Percentiles rank a stretch among this genome's conserved stretches.
Evolutionary conservation across 768 basidiomycete genomes (phyloP).

Genomic region (Pholiota molesta): DNA sequence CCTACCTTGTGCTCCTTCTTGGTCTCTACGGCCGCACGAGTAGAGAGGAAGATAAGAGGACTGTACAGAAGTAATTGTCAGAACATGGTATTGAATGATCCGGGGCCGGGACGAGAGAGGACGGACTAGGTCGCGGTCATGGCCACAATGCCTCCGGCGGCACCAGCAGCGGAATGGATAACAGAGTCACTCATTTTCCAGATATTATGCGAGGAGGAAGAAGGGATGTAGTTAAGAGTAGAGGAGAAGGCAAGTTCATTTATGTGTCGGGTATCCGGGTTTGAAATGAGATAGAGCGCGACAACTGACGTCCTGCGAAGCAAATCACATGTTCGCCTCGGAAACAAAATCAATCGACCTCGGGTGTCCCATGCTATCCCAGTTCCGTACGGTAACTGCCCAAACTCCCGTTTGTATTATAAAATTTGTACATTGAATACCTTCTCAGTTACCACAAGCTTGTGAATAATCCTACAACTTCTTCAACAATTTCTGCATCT

Average conservation of each 20-base stretch:
- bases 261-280: slow-evolving; percentile 22
- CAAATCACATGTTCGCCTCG: slow-evolving; percentile 21
- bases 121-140: slow-evolving; percentile 90
- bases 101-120: slow-evolving; percentile 7
- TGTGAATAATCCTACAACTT: slow-evolving; percentile 35
- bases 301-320: slow-evolving; percentile 10
- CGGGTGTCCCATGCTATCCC: slow-evolving; percentile 1
- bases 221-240: slow-evolving; percentile 5
- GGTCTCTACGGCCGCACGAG: slow-evolving; percentile 89
- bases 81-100: slow-evolving; percentile 6
- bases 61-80: slow-evolving; percentile 39
- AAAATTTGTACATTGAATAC: slow-evolving; percentile 5
- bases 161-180: slow-evolving; percentile 88
- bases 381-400: neutral
- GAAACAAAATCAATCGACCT: neutral
- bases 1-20: slow-evolving; percentile 76
- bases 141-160: slow-evolving; percentile 85
- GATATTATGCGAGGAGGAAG: slow-evolving; percentile 8
- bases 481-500: slow-evolving; percentile 63
- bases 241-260: slow-evolving; percentile 12
- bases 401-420: neutral
- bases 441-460: neutral
- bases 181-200: slow-evolving; percentile 70
- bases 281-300: slow-evolving; percentile 1
- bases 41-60: slow-evolving; percentile 90